Evolutionary conservation across 495 filamentous ascomycete species (phyloP).

Genomic region (Glutinoglossum americanum): DNA sequence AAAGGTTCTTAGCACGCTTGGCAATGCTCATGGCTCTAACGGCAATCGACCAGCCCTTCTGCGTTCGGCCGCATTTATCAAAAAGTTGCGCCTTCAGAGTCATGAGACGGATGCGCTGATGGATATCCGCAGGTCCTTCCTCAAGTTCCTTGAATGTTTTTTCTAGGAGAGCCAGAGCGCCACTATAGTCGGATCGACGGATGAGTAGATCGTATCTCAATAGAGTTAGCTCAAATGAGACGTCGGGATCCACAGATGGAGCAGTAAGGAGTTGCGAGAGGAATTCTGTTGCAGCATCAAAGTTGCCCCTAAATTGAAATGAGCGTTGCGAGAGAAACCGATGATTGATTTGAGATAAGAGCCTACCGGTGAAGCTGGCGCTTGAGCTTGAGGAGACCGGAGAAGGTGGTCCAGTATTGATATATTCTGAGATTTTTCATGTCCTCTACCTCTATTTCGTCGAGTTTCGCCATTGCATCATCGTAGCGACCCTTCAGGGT

Average conservation of each 20-base stretch:
- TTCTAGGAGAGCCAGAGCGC: conserved; percentile 48
- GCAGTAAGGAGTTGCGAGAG: conserved; percentile 37
- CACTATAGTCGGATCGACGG: conserved; percentile 36
- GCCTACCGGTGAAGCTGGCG: conserved; percentile 41
- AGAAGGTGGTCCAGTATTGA: conserved; percentile 59
- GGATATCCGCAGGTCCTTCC: conserved; percentile 50
- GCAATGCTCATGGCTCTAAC: conserved; percentile 62
- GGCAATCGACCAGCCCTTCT: conserved; percentile 65
- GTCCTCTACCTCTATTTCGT: conserved; percentile 39
- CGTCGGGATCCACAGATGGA: conserved; percentile 37
- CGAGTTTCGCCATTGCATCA: conserved; percentile 42
- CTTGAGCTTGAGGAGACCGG: conserved; percentile 48
- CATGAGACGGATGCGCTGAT: conserved; percentile 53
- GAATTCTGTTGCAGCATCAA: conserved; percentile 43
- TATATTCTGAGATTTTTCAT: conserved; percentile 56
- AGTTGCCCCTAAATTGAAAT: conserved; percentile 28
- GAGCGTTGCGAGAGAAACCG: neutral
- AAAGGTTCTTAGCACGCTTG: conserved; percentile 46
- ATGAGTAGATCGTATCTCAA: conserved; percentile 50
- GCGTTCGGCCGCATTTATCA: conserved; percentile 43
- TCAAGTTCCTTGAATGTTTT: conserved; percentile 38
- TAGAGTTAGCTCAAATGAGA: conserved; percentile 45
- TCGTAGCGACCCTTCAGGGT: conserved; percentile 47
- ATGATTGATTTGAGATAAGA: neutral
- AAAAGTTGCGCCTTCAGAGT: conserved; percentile 56